Conservation (phyloP, 208 protist genomes). For the Acanthamoeba triangularis region DNA sequence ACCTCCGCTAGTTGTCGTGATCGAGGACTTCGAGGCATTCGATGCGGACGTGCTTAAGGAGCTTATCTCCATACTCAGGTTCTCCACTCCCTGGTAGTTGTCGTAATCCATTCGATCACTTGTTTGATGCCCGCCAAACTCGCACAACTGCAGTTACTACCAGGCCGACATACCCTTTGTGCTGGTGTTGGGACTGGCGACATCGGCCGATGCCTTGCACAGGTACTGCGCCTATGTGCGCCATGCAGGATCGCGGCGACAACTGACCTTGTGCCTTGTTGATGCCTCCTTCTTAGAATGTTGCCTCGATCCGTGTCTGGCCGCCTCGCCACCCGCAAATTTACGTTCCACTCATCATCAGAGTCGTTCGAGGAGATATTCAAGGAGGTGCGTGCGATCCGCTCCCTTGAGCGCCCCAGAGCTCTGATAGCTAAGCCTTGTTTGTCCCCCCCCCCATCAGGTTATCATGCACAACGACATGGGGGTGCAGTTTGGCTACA, state of each 20-base stretch:
- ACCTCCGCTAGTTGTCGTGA: conserved; percentile 16
- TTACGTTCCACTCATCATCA: conserved; percentile 42
- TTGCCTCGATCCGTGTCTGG: conserved; percentile 31
- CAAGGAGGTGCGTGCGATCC: background rate
- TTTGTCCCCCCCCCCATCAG: background rate
- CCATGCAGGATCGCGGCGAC: background rate
- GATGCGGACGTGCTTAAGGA: conserved; percentile 55
- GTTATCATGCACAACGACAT: conserved; percentile 22
- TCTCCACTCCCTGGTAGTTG: no score
- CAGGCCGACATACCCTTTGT: conserved; percentile 36
- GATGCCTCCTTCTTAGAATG: background rate
- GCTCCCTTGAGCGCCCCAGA: background rate
- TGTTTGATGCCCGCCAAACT: background rate
- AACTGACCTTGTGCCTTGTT: background rate
- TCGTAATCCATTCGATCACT: background rate
- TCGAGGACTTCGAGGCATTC: conserved; percentile 51
- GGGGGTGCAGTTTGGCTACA: conserved; percentile 26
- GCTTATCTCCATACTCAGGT: conserved; percentile 45
- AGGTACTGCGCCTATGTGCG: background rate
- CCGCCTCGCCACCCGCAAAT: conserved; percentile 33
- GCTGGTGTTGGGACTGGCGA: conserved; percentile 24
- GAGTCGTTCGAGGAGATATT: conserved; percentile 54
- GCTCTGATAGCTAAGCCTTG: background rate
- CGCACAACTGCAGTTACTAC: background rate
- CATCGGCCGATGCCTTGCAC: conserved; percentile 17